Evolutionary conservation across 306 rosid genomes (phyloP).

Genomic region (Senna tora): DNA sequence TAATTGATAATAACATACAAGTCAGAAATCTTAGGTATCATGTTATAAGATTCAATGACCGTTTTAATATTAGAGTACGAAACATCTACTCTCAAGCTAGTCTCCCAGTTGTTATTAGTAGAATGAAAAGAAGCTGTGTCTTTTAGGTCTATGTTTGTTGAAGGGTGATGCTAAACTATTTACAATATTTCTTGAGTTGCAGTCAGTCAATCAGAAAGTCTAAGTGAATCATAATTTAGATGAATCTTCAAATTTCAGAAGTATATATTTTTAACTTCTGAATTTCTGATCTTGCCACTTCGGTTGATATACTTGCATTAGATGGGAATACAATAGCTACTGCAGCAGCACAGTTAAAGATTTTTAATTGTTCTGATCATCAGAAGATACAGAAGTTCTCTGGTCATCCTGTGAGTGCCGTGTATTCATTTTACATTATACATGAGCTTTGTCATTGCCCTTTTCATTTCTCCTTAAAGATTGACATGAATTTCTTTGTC

Average conservation of each 20-base stretch:
- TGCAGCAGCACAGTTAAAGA: constrained; percentile 85
- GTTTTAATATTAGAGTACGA: constrained; percentile 5
- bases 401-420: constrained; percentile 97
- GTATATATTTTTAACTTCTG: neutral
- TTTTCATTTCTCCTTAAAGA: constrained; percentile 24
- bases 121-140: constrained; percentile 13
- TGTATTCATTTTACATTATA: constrained; percentile 8
- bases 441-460: neutral
- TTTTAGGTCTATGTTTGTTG: constrained; percentile 19
- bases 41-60: constrained; percentile 7
- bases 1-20: neutral
- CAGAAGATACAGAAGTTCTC: constrained; percentile 81
- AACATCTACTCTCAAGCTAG: neutral
- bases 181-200: neutral
- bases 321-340: constrained; percentile 91
- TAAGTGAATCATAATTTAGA: constrained; percentile 33
- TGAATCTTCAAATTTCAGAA: constrained; percentile 24
- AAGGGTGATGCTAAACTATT: constrained; percentile 22
- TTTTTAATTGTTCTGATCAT: constrained; percentile 62
- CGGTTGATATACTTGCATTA: constrained; percentile 41
- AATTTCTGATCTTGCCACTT: constrained; percentile 42
- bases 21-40: constrained; percentile 17
- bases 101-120: constrained; percentile 10
- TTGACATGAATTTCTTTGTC: neutral
- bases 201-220: constrained; percentile 31